phyloP scores from a whole-genome alignment of 2,329 filamentous ascomycete species.

The Ceratocystis cubensis region DNA sequence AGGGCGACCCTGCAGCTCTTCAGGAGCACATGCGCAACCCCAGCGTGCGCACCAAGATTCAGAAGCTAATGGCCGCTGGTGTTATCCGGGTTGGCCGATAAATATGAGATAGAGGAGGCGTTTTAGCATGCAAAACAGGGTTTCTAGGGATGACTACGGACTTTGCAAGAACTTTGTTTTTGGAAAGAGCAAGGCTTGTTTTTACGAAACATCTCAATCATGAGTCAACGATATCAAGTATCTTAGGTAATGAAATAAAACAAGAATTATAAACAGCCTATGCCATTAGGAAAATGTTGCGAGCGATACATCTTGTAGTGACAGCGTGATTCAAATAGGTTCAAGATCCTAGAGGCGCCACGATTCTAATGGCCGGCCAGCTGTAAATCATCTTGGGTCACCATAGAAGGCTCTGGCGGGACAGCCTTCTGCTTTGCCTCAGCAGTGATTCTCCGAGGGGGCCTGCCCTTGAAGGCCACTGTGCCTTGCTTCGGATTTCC shows the following conservation, averaged over 20 bases:
- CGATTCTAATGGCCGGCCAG: too few species aligned
- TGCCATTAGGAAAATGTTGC: not conserved
- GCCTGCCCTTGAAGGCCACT: too few species aligned
- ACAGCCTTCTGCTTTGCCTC: too few species aligned
- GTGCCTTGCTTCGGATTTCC: too few species aligned
- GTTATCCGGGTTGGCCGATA: constrained; percentile 64
- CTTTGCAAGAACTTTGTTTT: not conserved
- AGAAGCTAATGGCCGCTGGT: constrained; percentile 86
- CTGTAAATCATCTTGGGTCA: too few species aligned
- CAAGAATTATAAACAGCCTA: not conserved
- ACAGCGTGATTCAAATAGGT: not conserved
- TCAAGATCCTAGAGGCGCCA: too few species aligned
- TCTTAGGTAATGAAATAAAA: constrained; percentile 7
- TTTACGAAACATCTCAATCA: constrained; percentile 1
- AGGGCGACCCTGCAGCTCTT: constrained; percentile 79
- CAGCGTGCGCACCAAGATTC: constrained; percentile 71
- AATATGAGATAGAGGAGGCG: constrained; percentile 11
- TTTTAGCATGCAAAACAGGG: not conserved
- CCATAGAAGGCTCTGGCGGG: too few species aligned
- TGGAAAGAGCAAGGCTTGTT: not conserved
- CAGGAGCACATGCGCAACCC: constrained; percentile 97
- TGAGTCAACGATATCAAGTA: constrained; percentile 11
- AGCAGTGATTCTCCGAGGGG: too few species aligned
- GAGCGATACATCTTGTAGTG: not conserved
- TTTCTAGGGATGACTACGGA: not conserved